Base-by-base conservation (phyloP, 2,329 filamentous ascomycete genomes). In the Ophiostoma ips region DNA sequence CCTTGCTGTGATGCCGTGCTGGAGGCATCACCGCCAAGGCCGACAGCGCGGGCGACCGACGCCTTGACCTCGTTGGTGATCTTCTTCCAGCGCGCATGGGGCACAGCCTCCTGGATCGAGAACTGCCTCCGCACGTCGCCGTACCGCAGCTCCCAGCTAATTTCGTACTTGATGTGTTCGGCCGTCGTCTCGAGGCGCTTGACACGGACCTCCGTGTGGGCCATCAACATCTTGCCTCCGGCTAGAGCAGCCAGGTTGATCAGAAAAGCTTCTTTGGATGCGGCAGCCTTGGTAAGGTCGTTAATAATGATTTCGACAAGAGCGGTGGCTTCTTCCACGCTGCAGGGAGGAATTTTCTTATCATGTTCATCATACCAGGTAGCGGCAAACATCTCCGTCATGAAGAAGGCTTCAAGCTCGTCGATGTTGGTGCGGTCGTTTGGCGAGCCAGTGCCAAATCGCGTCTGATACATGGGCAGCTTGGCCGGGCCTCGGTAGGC, bases 241-340 rank as follows among this genome's bases (percentile, higher is more conserved):
- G 71, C 71, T 11, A 81, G 65, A 5, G 75, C 75, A 0, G 76
- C 70, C 6, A 81, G 60, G 57, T 79, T 81, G 55, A 79, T 72
- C 12, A 81, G 63, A 55, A 81, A 80, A 0, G 70, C 68, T 58
- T 79, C 71, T 5, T 72, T 69, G 11, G 68, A 73, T 1, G 66
- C 62, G 0, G 76, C 72, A 41, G 71, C 68, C 36, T 66, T 68
- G 53, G 71, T 68, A 53, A 57, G 68, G 49, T 71, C 71, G 49
- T 73, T 69, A 21, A 80, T 65, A n/a, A 73, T 68, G 40, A 70
- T 65, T 51, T 73, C 69, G 46, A 71, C 68, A n/a, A 82, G 66
- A 30, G 72, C 75, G 11, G 66, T 62, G 1, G 72, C 72, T 58
- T 81, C 77, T 6, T 74, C 71, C 40, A 77, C 63, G 28, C 64